These are phyloP conservation scores for Candida coleopterorum DNA, from an alignment of 805 yeast genomes.

Conservation along the genomic window DNA sequence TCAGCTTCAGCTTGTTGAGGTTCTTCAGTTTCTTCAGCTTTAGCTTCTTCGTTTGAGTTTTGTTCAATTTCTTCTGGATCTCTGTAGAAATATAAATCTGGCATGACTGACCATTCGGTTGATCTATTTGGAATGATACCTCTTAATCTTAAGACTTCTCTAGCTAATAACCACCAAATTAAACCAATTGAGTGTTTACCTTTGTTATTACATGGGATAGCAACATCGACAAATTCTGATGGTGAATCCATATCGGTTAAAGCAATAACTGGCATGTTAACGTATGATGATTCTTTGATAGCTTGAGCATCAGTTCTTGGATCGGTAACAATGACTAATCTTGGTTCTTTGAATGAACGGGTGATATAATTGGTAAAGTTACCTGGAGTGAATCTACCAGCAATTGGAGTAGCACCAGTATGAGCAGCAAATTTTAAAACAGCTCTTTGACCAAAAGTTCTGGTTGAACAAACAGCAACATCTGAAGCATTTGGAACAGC, in stretches of 20 bases:
- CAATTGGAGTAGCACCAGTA: constrained; percentile 99
- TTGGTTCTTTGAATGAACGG: constrained; percentile 99
- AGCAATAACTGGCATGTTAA: constrained; percentile 99
- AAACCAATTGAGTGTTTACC: constrained; percentile 99
- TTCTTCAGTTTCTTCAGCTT: constrained; percentile 53
- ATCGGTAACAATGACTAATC: constrained; percentile 98
- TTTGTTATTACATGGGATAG: constrained; percentile 99
- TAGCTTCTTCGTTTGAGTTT: constrained; percentile 54
- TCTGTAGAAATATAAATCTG: constrained; percentile 99
- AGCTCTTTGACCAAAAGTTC: constrained; percentile 99
- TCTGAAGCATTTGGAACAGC: constrained; percentile 98
- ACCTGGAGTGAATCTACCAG: constrained; percentile 99
- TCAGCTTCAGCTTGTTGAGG: constrained; percentile 61
- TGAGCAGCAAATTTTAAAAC: constrained; percentile 98
- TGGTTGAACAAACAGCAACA: constrained; percentile 97
- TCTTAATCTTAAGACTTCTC: constrained; percentile 99
- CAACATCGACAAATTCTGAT: constrained; percentile 98
- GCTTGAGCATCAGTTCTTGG: constrained; percentile 99
- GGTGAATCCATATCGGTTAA: constrained; percentile 98
- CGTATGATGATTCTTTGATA: constrained; percentile 99
- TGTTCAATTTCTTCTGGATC: constrained; percentile 99
- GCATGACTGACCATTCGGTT: constrained; percentile 98
- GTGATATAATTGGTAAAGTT: constrained; percentile 99
- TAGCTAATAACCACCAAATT: constrained; percentile 98
- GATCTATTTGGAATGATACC: constrained; percentile 96